Conservation (phyloP, 495 filamentous ascomycete species). For the Daldinia loculata region DNA sequence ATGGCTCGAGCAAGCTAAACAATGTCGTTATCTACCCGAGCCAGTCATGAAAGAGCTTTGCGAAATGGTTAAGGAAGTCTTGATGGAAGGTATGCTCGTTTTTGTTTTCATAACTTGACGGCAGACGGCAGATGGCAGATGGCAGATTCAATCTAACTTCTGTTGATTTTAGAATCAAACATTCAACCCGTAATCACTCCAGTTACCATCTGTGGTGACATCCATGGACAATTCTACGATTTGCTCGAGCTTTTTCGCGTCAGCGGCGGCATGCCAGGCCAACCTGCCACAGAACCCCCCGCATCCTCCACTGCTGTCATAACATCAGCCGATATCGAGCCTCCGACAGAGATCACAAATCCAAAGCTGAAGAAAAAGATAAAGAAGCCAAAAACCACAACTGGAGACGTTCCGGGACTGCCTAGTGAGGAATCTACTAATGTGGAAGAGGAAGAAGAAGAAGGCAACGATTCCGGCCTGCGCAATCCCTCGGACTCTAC, state of each 20-base stretch:
- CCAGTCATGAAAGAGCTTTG: conserved; percentile 97
- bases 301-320: conserved; percentile 72
- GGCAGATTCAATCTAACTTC: conserved; percentile 3
- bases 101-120: background rate
- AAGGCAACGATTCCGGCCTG: conserved; percentile 50
- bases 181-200: conserved; percentile 95
- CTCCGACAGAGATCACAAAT: conserved; percentile 84
- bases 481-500: conserved; percentile 53
- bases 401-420: conserved; percentile 33
- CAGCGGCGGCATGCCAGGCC: conserved; percentile 91
- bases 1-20: conserved; percentile 94
- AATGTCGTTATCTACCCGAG: conserved; percentile 96
- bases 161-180: conserved; percentile 81
- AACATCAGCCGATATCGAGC: conserved; percentile 85
- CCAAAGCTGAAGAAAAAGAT: conserved; percentile 84
- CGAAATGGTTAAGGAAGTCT: conserved; percentile 96
- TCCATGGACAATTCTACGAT: conserved; percentile 99
- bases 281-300: conserved; percentile 70
- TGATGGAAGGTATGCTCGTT: conserved; percentile 86
- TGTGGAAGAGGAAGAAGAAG: conserved; percentile 62
- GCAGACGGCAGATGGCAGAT: background rate
- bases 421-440: conserved; percentile 52
- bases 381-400: conserved; percentile 57
- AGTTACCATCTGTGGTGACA: conserved; percentile 98
- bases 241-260: conserved; percentile 96